Conservation (phyloP, 768 basidiomycete species). For the Lactifluus hygrophoroides region DNA sequence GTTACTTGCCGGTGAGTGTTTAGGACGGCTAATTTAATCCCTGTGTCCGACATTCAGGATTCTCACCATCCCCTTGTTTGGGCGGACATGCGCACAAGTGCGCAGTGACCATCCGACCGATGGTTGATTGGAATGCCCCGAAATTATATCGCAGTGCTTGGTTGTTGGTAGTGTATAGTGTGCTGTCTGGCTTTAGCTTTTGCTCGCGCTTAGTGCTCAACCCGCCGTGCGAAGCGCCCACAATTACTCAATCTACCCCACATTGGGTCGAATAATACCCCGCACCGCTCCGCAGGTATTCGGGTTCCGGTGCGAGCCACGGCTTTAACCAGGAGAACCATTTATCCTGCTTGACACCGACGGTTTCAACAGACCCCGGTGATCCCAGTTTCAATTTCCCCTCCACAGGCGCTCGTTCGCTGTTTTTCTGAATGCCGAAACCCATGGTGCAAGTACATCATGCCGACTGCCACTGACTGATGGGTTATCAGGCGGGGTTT, state of each 20-base stretch:
- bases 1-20: neutral
- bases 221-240: neutral
- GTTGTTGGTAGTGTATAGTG: neutral
- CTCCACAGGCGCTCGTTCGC: neutral
- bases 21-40: neutral
- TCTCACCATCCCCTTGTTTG: neutral
- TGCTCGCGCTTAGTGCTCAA: neutral
- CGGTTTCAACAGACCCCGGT: neutral
- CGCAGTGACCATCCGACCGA: neutral
- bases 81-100: neutral
- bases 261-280: neutral
- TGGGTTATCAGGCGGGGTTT: constrained; percentile 10
- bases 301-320: neutral
- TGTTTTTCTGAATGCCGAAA: constrained; percentile 5
- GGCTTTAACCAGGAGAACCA: neutral
- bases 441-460: neutral
- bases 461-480: neutral
- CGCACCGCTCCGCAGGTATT: constrained; percentile 4
- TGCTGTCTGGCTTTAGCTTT: neutral
- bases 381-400: neutral
- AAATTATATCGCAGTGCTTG: neutral
- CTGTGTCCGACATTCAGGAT: neutral
- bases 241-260: neutral
- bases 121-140: neutral
- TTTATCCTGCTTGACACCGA: neutral